These are phyloP conservation scores for Nicotiana tabacum DNA, from an alignment of 257 asterid species.

Conservation along the genomic window DNA sequence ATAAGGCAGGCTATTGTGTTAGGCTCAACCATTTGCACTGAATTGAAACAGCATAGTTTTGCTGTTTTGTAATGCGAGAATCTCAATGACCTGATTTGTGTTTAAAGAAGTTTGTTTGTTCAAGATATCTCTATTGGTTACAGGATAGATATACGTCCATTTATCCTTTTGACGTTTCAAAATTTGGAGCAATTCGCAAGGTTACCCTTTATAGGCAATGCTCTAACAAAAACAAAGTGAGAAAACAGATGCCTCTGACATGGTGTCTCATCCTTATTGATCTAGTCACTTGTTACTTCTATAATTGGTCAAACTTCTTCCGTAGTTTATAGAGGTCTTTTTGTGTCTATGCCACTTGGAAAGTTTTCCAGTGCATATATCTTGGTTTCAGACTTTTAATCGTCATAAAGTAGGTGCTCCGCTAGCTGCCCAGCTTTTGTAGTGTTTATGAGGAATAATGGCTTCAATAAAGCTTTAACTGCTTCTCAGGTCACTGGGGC, in stretches of 20 bases:
- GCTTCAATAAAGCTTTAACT: neutral
- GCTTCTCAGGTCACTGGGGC: conserved; percentile 74
- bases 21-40: conserved; percentile 2
- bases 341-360: neutral
- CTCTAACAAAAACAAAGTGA: neutral
- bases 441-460: neutral
- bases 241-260: neutral
- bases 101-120: neutral
- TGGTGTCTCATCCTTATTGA: neutral
- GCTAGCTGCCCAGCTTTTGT: neutral
- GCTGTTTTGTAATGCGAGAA: neutral
- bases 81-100: neutral
- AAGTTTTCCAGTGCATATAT: neutral
- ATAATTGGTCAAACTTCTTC: neutral
- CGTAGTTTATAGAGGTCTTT: neutral
- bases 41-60: neutral
- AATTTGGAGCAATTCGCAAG: neutral
- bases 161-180: neutral
- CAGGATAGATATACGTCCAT: neutral
- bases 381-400: neutral
- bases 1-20: neutral
- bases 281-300: neutral
- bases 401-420: conserved; percentile 1
- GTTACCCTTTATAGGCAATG: neutral
- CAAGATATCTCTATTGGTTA: neutral